These are phyloP conservation scores for Ganoderma boninense DNA, from an alignment of 1,284 basidiomycete species.

Conservation along the genomic window DNA sequence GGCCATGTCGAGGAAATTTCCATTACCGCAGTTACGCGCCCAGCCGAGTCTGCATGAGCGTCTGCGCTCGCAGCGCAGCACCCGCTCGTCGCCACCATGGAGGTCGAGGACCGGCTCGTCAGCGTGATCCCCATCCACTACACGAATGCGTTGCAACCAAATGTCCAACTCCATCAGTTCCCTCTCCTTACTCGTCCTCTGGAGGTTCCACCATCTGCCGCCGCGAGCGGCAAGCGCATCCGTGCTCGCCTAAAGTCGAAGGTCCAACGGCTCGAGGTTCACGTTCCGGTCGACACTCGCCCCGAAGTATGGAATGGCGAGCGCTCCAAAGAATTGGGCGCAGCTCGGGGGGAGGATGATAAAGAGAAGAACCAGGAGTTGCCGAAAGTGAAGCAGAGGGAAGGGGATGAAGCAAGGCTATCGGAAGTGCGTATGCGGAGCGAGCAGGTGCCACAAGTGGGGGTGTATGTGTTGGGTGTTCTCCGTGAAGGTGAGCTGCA, in stretches of 20 bases:
- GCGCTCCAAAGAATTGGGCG: constrained; percentile 68
- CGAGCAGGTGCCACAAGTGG: constrained; percentile 70
- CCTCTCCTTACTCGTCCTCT: constrained; percentile 77
- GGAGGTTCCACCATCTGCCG: constrained; percentile 77
- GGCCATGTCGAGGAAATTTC: constrained; percentile 15
- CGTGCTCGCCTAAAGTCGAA: constrained; percentile 73
- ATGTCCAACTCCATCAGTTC: constrained; percentile 81
- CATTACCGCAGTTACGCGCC: constrained; percentile 15
- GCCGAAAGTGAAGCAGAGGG: constrained; percentile 44
- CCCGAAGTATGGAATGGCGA: constrained; percentile 82
- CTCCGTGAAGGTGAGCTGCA: constrained; percentile 67
- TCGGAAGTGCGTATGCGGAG: constrained; percentile 75
- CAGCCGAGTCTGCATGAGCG: neutral
- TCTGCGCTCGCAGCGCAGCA: neutral
- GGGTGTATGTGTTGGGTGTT: constrained; percentile 76
- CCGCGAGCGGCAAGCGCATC: constrained; percentile 76
- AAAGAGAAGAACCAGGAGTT: constrained; percentile 73
- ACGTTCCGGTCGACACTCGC: constrained; percentile 79
- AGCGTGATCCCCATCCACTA: constrained; percentile 74
- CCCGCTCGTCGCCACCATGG: constrained; percentile 34
- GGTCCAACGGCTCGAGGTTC: constrained; percentile 71
- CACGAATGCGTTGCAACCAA: constrained; percentile 65
- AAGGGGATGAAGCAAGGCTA: constrained; percentile 66
- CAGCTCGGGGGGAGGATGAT: constrained; percentile 73
- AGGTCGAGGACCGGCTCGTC: constrained; percentile 66